phyloP scores from a whole-genome alignment of 2,329 filamentous ascomycete genomes.

The Aspergillus floridensis region DNA sequence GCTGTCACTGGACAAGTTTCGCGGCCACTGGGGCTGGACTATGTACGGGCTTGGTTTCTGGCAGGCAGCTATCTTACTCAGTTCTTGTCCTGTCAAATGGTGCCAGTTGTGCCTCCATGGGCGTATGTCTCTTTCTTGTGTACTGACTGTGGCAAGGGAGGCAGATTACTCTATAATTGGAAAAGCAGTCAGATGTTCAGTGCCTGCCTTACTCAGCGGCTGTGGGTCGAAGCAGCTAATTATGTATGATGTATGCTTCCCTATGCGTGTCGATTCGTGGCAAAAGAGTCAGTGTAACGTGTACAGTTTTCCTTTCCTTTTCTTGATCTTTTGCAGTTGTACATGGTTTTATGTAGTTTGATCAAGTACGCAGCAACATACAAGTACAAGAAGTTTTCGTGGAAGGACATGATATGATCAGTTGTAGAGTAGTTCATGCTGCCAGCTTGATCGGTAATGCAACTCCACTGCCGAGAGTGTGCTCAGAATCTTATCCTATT shows the following conservation, averaged over 20 bases:
- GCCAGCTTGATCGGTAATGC: background rate
- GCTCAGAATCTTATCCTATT: background rate
- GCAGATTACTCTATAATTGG: background rate
- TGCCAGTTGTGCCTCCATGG: slow-evolving; percentile 1
- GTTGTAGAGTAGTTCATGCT: background rate
- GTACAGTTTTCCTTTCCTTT: background rate
- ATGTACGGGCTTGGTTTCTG: background rate
- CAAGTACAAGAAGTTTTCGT: background rate
- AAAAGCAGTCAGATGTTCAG: background rate
- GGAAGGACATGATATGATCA: background rate
- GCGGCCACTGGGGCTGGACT: background rate
- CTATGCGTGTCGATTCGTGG: background rate
- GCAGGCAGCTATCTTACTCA: too few species aligned
- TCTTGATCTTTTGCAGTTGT: background rate
- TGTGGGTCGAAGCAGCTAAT: background rate
- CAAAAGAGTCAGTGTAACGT: background rate
- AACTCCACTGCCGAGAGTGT: background rate
- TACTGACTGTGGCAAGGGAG: slow-evolving; percentile 2
- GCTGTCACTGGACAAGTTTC: background rate
- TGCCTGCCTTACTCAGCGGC: slow-evolving; percentile 3
- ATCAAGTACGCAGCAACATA: background rate
- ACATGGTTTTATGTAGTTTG: background rate
- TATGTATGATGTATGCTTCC: background rate
- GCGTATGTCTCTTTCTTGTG: background rate
- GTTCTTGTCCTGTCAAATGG: background rate